Base-by-base conservation (phyloP, 768 basidiomycete species). In the Chalciporus piperatus region DNA sequence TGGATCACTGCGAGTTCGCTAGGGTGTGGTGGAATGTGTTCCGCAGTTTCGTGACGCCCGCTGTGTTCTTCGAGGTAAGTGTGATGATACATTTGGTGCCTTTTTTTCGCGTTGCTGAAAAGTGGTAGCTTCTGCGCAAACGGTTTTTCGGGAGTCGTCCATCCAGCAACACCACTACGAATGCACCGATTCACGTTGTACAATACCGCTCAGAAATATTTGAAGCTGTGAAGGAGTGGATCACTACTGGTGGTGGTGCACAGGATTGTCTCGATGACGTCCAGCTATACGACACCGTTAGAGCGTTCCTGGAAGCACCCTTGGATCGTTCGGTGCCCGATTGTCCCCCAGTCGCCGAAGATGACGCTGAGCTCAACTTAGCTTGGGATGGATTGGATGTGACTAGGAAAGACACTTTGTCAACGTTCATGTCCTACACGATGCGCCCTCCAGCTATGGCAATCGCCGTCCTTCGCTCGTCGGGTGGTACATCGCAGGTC, bases 11-110 rank as follows among this genome's bases (percentile, higher is more conserved):
- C 2, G 90, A 92, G 61, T 92, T 89, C 69, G 76, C 83, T 2
- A 75, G 74, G 40, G 79, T 89, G 3, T 93, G 90, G 89, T 93
- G 90, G 89, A 84, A 79, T 54, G 81, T 82, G 17, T 93, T 89
- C 63, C 76, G 91, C 38, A 89, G 87, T 59, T 90, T 92, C 57
- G 80, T 92, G 9, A 84, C 86, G 0, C 90, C 91, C 0, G 66
- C 86, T 8, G 86, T 87, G 2, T 88, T 93, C 60, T 92, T 93
- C 64, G 89, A 92, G 83, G 91, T 90, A 60, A 43, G 79, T 50
- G 42, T 41, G 39, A 17, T 7, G 17, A n/a, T n/a, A n/a, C 20
- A 3, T 42, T 27, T 2, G 23, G 17, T 25, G 4, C 7, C 2
- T 14, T 19, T 45, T 42, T 41, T 5, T 10, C 0, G 12, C 17